Evolutionary conservation across 179 eudicot species (phyloP), one percentile per base, ranked within the genome.

Genomic region (Dionaea muscipula): DNA sequence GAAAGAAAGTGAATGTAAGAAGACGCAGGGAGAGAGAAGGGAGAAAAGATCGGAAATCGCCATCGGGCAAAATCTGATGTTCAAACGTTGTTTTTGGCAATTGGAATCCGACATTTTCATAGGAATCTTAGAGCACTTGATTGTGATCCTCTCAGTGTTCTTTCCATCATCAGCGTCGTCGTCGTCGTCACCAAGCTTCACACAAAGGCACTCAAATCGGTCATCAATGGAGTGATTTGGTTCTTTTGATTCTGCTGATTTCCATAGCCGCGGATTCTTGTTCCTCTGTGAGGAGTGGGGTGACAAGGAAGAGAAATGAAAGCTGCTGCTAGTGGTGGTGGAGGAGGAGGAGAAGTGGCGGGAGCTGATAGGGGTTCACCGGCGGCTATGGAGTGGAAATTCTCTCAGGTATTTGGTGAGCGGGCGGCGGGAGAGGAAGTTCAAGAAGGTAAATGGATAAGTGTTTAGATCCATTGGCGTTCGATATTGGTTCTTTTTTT

Each of bases 381-480:
- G 21, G 67, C 74, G 57, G 64, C 80, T 68, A 58, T 79, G 17
- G 90, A 83, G 54, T 83, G 90, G 90, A 80, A 75, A 69, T 83
- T 83, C 68, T 83, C 90, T 48, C 90, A 83, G 76, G 90, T 83
- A 11, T 83, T 83, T 35, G 90, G 90, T 10, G 90, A 83, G 55
- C 63, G 90, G 18, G 71, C 86, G 7, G 90, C 90, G 46, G 86
- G 83, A 1, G 90, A 83, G 50, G 90, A 83, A 69, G 86, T 83
- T 22, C 90, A 83, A 22, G 90, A 83, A 80, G 90, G 90, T 83
- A 59, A 49, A 40, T 40, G 2, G 25, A 45, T 4, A 17, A n/a
- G 18, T 13, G 35, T 26, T 22, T 19, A 50, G 72, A 72, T 72
- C 72, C 53, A 53, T 18, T 12, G 19, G 12, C 15, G 25, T 31